Evolutionary conservation across 352 stramenopile genomes (phyloP).

Genomic region (Globisporangium spinosum): DNA sequence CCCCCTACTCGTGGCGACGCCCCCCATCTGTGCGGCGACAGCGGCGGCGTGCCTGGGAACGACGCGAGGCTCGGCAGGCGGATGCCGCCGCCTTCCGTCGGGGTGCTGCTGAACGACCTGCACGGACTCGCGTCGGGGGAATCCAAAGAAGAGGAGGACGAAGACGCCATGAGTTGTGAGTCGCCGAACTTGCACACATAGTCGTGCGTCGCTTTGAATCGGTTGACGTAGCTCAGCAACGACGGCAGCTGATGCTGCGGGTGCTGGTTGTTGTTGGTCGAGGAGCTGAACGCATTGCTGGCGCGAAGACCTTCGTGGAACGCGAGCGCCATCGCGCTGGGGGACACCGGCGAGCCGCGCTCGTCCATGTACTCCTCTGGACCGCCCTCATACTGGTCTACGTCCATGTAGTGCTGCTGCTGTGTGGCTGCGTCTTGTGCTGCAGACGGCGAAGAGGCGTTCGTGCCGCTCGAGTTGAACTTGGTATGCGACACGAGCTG

Average conservation of each 20-base stretch:
- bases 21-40: conserved; percentile 36
- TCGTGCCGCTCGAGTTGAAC: neutral
- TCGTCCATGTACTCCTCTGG: conserved; percentile 5
- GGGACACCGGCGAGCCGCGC: conserved; percentile 6
- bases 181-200: conserved; percentile 40
- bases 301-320: neutral
- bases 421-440: neutral
- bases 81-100: conserved; percentile 19
- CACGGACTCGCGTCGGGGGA: conserved; percentile 18
- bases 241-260: conserved; percentile 16
- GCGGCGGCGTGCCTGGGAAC: conserved; percentile 27
- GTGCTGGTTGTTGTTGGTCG: neutral
- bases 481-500: neutral
- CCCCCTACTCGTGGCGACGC: conserved; percentile 12
- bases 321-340: conserved; percentile 3
- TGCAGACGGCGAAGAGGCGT: neutral
- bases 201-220: conserved; percentile 63
- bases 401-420: conserved; percentile 12
- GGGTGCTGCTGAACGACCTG: conserved; percentile 1
- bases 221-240: conserved; percentile 40
- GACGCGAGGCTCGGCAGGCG: conserved; percentile 41
- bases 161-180: conserved; percentile 19
- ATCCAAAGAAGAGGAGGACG: conserved; percentile 10
- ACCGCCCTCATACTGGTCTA: conserved; percentile 11
- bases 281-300: neutral